phyloP scores from a whole-genome alignment of 192 early-diverging fungal genomes.

The Coemansia sp. region DNA sequence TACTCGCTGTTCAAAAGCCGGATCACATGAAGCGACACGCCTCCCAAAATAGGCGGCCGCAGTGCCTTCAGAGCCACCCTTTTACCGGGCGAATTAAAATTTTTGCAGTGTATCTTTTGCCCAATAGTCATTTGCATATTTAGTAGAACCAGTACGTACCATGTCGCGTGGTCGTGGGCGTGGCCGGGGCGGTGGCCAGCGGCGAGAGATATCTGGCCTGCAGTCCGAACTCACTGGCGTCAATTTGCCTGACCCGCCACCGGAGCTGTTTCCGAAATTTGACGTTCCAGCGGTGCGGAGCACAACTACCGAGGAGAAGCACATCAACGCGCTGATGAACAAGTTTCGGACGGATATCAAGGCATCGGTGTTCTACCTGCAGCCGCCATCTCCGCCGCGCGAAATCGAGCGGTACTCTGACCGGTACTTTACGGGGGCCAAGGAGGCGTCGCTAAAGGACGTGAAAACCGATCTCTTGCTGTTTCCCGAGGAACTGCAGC shows the following conservation, averaged over 20 bases:
- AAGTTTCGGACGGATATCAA: slow-evolving; percentile 16
- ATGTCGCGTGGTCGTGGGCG: slow-evolving; percentile 40
- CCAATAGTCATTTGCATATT: neutral
- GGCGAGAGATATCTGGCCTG: slow-evolving; percentile 39
- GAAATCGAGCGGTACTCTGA: slow-evolving; percentile 51
- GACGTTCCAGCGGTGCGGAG: slow-evolving; percentile 12
- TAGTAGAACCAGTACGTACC: neutral
- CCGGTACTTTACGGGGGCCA: slow-evolving; percentile 19
- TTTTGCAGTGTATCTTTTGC: neutral
- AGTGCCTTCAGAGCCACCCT: no score
- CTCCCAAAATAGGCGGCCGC: no score
- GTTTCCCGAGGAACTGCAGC: slow-evolving; percentile 49
- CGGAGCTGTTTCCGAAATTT: slow-evolving; percentile 22
- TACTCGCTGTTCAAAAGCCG: slow-evolving; percentile 89
- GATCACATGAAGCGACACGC: no score
- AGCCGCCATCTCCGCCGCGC: slow-evolving; percentile 23
- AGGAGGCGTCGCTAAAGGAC: slow-evolving; percentile 21
- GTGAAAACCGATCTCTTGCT: slow-evolving; percentile 28
- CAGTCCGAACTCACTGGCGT: slow-evolving; percentile 39
- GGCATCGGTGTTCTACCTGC: slow-evolving; percentile 41
- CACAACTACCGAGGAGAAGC: slow-evolving; percentile 26
- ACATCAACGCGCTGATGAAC: slow-evolving; percentile 26
- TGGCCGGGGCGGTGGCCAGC: slow-evolving; percentile 34
- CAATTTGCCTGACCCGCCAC: slow-evolving; percentile 11
- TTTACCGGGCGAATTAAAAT: no score